phyloP scores from a whole-genome alignment of 2,329 filamentous ascomycete genomes.

The Calcarisporium arbuscula region DNA sequence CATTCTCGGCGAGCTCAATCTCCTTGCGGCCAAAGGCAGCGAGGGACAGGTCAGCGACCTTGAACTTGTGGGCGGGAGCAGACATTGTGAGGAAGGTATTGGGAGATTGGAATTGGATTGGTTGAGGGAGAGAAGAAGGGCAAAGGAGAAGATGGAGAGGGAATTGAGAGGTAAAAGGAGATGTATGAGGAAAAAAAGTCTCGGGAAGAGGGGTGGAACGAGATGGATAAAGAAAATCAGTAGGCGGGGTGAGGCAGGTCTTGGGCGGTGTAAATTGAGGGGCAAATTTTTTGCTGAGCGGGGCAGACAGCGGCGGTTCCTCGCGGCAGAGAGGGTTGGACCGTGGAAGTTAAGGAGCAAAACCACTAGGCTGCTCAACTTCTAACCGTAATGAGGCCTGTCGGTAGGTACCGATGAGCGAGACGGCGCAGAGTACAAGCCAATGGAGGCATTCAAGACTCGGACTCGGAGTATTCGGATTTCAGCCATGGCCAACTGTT shows the following conservation, averaged over 20 bases:
- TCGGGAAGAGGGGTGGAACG: slow-evolving; percentile 16
- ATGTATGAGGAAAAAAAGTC: slow-evolving; percentile 13
- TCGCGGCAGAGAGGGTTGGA: slow-evolving; percentile 2
- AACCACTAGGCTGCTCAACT: not conserved
- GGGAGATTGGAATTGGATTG: slow-evolving; percentile 1
- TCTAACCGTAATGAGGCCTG: not conserved
- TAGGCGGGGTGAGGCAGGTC: too few relatives aligned
- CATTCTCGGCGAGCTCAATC: slow-evolving; percentile 94
- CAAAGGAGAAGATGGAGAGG: slow-evolving; percentile 10
- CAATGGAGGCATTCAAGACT: too few relatives aligned
- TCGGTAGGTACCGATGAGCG: not conserved
- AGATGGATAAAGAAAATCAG: slow-evolving; percentile 5
- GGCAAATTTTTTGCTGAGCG: slow-evolving; percentile 19
- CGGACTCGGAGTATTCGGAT: too few relatives aligned
- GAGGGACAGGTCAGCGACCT: slow-evolving; percentile 97
- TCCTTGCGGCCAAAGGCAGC: slow-evolving; percentile 98
- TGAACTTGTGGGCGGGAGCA: slow-evolving; percentile 88
- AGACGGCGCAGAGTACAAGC: too few relatives aligned
- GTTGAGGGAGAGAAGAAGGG: slow-evolving; percentile 16
- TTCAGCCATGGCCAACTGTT: too few relatives aligned
- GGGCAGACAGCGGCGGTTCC: slow-evolving; percentile 3
- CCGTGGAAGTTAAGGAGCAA: slow-evolving; percentile 11
- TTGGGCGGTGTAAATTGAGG: slow-evolving; percentile 23
- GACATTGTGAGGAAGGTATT: slow-evolving; percentile 41
- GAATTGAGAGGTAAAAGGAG: slow-evolving; percentile 2